Evolutionary conservation across 768 basidiomycete genomes (phyloP).

Genomic region (Paxillus involutus): DNA sequence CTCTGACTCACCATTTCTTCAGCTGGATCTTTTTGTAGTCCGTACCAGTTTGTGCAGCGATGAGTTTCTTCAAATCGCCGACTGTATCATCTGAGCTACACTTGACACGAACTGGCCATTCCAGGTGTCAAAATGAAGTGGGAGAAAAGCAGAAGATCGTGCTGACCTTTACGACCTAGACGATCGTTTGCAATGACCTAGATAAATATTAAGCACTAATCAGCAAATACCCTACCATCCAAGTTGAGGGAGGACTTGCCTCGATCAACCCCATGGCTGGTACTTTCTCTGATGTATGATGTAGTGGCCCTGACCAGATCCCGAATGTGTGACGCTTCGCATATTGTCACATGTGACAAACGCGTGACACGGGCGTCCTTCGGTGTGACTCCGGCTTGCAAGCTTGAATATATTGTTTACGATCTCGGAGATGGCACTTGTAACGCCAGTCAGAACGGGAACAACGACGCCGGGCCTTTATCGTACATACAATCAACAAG

Average conservation of each 20-base stretch:
- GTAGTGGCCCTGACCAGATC: too few species aligned
- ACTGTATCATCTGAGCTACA: conserved; percentile 95
- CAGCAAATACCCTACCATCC: background rate
- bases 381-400: background rate
- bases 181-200: conserved; percentile 96
- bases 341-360: conserved; percentile 15
- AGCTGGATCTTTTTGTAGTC: conserved; percentile 81
- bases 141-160: background rate
- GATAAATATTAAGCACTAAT: conserved; percentile 6
- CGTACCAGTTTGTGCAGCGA: conserved; percentile 95
- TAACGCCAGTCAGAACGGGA: conserved; percentile 29
- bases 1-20: conserved; percentile 85
- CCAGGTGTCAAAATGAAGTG: conserved; percentile 7
- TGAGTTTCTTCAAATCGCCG: conserved; percentile 95
- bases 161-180: conserved; percentile 85
- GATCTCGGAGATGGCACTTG: conserved; percentile 25
- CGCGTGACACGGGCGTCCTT: conserved; percentile 21
- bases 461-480: conserved; percentile 19
- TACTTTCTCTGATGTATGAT: too few species aligned
- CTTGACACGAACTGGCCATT: conserved; percentile 82
- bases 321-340: background rate
- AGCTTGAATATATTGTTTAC: too few species aligned
- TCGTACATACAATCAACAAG: conserved; percentile 23
- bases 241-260: conserved; percentile 28
- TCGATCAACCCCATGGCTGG: conserved; percentile 54